These are phyloP conservation scores for Candida boleticola DNA, from an alignment of 805 yeast species.

Conservation along the genomic window DNA sequence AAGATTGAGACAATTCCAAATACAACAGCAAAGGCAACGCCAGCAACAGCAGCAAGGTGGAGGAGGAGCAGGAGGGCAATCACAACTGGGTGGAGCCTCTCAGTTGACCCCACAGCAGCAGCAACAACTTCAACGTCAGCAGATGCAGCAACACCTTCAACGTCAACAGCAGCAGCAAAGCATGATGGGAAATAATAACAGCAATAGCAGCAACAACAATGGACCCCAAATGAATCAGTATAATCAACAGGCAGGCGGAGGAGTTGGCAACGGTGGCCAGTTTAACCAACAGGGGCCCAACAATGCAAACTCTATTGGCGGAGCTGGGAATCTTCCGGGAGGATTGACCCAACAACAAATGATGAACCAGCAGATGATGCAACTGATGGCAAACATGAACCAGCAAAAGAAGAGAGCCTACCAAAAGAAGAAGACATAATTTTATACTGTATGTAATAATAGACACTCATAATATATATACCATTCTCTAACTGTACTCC, in stretches of 20 bases:
- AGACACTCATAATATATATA: constrained; percentile 1
- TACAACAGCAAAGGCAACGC: constrained; percentile 25
- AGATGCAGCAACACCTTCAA: constrained; percentile 10
- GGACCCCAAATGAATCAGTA: constrained; percentile 8
- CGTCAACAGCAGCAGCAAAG: constrained; percentile 14
- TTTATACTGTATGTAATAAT: constrained; percentile 3
- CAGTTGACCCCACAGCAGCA: constrained; percentile 12
- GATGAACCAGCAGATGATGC: constrained; percentile 16
- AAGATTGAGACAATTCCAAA: constrained; percentile 34
- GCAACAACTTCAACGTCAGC: constrained; percentile 4
- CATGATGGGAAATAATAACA: constrained; percentile 7
- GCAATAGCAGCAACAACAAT: constrained; percentile 10
- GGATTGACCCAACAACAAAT: constrained; percentile 13
- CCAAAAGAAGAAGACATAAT: constrained; percentile 2
- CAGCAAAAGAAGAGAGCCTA: constrained; percentile 7
- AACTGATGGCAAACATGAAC: constrained; percentile 5
- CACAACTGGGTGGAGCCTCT: not conserved
- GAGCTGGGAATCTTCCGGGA: constrained; percentile 7
- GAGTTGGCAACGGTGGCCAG: constrained; percentile 7
- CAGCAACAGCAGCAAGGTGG: constrained; percentile 8
- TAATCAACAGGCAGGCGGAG: constrained; percentile 8
- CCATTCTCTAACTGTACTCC: not conserved
- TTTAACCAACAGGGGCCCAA: no score
- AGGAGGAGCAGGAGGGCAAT: not conserved
- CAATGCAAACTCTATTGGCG: no score